Conservation (phyloP, 495 filamentous ascomycete genomes). For the Penicillium lagena region DNA sequence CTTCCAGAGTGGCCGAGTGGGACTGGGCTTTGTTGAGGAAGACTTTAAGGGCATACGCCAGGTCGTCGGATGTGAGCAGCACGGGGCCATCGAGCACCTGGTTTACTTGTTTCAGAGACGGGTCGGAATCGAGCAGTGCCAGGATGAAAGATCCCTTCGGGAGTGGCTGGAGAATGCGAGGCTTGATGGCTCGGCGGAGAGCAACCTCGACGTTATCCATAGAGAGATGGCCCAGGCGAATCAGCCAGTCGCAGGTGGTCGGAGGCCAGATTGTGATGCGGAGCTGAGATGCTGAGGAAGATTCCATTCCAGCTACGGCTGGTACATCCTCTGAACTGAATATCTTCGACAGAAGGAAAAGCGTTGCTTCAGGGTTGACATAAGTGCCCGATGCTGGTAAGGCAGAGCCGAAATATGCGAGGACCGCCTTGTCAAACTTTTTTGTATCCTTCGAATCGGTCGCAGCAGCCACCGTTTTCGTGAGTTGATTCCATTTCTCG, state of each 20-base stretch:
- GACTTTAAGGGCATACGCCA: constrained; percentile 31
- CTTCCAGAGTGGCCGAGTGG: constrained; percentile 25
- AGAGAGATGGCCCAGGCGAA: constrained; percentile 55
- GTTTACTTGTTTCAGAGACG: constrained; percentile 52
- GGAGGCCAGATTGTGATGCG: constrained; percentile 44
- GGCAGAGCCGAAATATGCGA: constrained; percentile 24
- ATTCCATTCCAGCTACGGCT: constrained; percentile 10
- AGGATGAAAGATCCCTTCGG: constrained; percentile 53
- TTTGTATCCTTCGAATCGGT: constrained; percentile 17
- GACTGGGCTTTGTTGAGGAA: constrained; percentile 32
- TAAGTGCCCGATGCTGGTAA: constrained; percentile 18
- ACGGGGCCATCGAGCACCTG: constrained; percentile 41
- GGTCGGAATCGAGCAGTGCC: constrained; percentile 53
- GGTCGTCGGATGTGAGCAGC: constrained; percentile 38
- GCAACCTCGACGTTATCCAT: constrained; percentile 52
- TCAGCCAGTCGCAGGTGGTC: constrained; percentile 53
- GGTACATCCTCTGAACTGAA: constrained; percentile 33
- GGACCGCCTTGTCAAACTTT: constrained; percentile 36
- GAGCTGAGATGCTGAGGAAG: constrained; percentile 28
- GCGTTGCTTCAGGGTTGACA: constrained; percentile 36
- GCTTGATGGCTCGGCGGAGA: constrained; percentile 47
- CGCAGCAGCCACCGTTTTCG: constrained; percentile 20
- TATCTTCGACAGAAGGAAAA: constrained; percentile 49
- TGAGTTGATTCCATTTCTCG: constrained; percentile 30
- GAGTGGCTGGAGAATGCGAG: constrained; percentile 33